Evolutionary conservation across 148 eudicot species (phyloP).

Genomic region (Persicaria maculosa): DNA sequence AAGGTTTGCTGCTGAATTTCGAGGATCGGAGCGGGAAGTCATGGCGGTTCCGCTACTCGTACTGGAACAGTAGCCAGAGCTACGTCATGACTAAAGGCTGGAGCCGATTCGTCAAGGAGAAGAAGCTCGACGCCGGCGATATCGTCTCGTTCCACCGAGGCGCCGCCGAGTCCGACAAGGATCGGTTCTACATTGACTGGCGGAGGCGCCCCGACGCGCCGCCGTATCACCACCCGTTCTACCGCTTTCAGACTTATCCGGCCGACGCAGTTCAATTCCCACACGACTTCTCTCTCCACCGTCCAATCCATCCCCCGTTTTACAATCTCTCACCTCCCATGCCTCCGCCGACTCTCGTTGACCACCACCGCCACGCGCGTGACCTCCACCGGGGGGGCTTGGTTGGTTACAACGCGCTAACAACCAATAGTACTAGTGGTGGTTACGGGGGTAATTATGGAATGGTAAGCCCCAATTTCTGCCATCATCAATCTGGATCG

Average conservation of each 20-base stretch:
- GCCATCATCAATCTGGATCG: slow-evolving; percentile 5
- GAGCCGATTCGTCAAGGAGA: slow-evolving; percentile 28
- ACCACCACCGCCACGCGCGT: not conserved
- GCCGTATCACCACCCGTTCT: slow-evolving; percentile 3
- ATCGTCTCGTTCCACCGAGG: slow-evolving; percentile 18
- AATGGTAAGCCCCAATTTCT: slow-evolving; percentile 8
- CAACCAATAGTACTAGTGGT: slow-evolving; percentile 3
- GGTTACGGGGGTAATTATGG: slow-evolving; percentile 6
- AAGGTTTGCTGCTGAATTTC: slow-evolving; percentile 23
- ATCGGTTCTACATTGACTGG: slow-evolving; percentile 22
- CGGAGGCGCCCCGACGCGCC: slow-evolving; percentile 4
- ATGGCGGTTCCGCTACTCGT: slow-evolving; percentile 29
- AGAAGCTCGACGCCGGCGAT: slow-evolving; percentile 24
- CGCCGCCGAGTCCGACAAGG: not conserved
- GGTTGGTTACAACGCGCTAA: slow-evolving; percentile 7
- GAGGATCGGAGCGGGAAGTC: slow-evolving; percentile 24
- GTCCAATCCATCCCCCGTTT: slow-evolving; percentile 3
- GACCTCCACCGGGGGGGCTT: slow-evolving; percentile 1
- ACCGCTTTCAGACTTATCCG: not conserved
- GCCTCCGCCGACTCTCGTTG: not conserved
- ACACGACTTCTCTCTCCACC: slow-evolving; percentile 9
- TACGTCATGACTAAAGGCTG: slow-evolving; percentile 30
- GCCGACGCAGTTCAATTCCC: not conserved
- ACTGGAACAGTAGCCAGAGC: slow-evolving; percentile 30
- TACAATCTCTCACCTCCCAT: not conserved